Conservation (phyloP, 2,329 filamentous ascomycete species). For the Fusarium sp. region DNA sequence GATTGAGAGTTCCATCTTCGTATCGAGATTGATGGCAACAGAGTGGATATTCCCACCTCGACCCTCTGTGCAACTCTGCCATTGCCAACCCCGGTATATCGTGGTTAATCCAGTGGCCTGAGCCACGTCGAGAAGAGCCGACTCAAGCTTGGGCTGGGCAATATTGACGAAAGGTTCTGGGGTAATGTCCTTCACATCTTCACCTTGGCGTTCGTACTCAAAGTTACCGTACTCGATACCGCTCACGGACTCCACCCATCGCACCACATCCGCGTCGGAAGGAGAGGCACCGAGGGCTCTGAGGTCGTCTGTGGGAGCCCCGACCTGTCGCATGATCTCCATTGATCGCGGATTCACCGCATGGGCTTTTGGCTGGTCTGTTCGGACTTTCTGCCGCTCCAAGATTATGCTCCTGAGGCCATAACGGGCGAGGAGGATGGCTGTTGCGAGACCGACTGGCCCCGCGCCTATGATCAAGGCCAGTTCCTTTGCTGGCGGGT, state of each 20-base stretch:
- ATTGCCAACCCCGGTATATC: no score
- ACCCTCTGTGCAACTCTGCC: no score
- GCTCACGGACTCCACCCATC: neutral
- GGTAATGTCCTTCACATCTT: neutral
- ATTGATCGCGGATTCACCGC: neutral
- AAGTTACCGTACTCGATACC: neutral
- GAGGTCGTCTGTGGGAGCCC: neutral
- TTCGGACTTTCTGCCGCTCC: neutral
- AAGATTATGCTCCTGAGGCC: no score
- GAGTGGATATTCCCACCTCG: no score
- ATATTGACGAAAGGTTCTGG: neutral
- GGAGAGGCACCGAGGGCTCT: no score
- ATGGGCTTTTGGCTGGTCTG: neutral
- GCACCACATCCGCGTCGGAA: neutral
- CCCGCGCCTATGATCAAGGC: neutral
- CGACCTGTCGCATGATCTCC: neutral
- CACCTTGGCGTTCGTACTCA: neutral
- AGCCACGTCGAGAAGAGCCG: no score
- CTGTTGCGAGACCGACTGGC: neutral
- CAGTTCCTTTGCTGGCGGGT: no score
- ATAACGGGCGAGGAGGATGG: neutral
- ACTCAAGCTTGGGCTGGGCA: neutral
- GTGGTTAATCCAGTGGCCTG: no score
- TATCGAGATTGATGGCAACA: no score
- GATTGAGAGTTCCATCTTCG: no score